Conservation (phyloP, 148 eudicot genomes). For the Tetragonia tetragonoides region DNA sequence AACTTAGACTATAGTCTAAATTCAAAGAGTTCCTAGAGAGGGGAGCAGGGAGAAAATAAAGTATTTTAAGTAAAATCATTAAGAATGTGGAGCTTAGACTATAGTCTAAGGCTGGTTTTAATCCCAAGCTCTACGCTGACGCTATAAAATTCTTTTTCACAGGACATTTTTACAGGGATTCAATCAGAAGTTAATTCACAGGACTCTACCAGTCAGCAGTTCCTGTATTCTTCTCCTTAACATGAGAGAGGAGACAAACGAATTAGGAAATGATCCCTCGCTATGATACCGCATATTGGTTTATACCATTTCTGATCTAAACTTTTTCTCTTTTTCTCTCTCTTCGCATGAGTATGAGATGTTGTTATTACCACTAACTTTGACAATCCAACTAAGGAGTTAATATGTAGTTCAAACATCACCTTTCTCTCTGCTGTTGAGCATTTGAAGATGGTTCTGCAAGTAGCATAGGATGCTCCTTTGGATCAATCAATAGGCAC, state of each 20-base stretch:
- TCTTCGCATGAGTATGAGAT: too few relatives aligned
- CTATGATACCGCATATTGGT: not conserved
- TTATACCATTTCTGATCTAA: not conserved
- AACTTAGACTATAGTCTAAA: too few relatives aligned
- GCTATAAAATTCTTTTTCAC: too few relatives aligned
- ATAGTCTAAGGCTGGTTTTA: too few relatives aligned
- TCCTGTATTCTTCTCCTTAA: not conserved
- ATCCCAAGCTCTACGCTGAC: too few relatives aligned
- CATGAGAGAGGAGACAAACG: not conserved
- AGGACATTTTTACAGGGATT: too few relatives aligned
- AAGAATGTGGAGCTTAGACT: too few relatives aligned
- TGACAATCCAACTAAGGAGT: not conserved
- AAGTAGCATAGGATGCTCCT: constrained; percentile 95
- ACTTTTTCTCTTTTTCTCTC: not conserved
- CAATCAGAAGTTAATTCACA: too few relatives aligned
- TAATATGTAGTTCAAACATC: constrained; percentile 23
- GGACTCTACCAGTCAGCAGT: not conserved
- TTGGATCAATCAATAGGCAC: constrained; percentile 87
- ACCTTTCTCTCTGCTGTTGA: constrained; percentile 97
- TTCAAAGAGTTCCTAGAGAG: too few relatives aligned
- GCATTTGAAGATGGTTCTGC: constrained; percentile 87
- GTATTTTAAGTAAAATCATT: too few relatives aligned
- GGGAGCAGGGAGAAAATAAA: too few relatives aligned
- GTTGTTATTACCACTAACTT: not conserved
- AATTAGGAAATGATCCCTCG: not conserved